Conservation (phyloP, 2,329 filamentous ascomycete genomes). For the Emericellopsis atlantica region DNA sequence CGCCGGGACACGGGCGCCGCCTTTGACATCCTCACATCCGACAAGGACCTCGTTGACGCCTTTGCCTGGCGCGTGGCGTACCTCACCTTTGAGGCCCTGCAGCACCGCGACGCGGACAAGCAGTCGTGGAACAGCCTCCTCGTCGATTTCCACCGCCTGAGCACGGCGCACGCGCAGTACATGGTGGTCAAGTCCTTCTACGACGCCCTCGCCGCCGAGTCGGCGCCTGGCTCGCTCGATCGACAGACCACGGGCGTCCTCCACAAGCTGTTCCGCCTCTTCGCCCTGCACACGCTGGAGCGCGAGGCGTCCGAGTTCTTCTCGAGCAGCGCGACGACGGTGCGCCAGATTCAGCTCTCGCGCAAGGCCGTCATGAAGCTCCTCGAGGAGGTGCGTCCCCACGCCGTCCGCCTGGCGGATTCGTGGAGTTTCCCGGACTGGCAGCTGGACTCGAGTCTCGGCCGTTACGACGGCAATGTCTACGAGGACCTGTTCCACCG, state of each 20-base stretch:
- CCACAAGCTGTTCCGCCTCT: slow-evolving; percentile 73
- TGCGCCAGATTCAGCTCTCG: slow-evolving; percentile 59
- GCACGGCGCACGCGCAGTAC: slow-evolving; percentile 65
- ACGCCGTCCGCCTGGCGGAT: slow-evolving; percentile 60
- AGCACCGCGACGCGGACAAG: slow-evolving; percentile 63
- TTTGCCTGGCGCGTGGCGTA: slow-evolving; percentile 66
- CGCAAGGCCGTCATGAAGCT: slow-evolving; percentile 57
- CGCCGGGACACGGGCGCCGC: slow-evolving; percentile 59
- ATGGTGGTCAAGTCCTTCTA: slow-evolving; percentile 66
- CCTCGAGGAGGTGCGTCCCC: slow-evolving; percentile 59
- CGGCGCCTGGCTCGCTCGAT: slow-evolving; percentile 41
- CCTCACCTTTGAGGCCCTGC: slow-evolving; percentile 63
- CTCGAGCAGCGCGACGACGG: slow-evolving; percentile 53
- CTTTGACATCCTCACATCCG: slow-evolving; percentile 60
- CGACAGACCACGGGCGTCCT: slow-evolving; percentile 43
- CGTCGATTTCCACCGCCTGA: slow-evolving; percentile 66
- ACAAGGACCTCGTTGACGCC: slow-evolving; percentile 58
- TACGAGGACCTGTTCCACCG: slow-evolving; percentile 68
- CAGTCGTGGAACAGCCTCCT: slow-evolving; percentile 66
- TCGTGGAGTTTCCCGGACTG: slow-evolving; percentile 68
- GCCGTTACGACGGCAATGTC: slow-evolving; percentile 60
- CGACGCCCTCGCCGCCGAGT: slow-evolving; percentile 26
- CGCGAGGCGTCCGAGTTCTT: slow-evolving; percentile 62
- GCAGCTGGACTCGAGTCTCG: slow-evolving; percentile 61
- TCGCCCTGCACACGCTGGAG: slow-evolving; percentile 52